A percentile compares a stretch with the other conserved stretches of the same genome.
Conservation (phyloP, 1,139 yeast species). For the Yamadazyma blattariae region DNA sequence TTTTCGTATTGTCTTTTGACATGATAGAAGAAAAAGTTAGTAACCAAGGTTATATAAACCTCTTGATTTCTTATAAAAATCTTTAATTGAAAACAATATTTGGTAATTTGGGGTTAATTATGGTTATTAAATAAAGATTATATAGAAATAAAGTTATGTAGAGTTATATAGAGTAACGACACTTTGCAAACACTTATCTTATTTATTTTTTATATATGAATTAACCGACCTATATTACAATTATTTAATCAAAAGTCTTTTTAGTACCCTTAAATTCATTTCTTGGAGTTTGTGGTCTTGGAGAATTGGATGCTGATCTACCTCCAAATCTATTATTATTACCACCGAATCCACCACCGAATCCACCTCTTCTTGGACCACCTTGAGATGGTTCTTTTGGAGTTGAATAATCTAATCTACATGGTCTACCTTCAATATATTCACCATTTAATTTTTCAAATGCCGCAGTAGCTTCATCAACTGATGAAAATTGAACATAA, state of each 20-base stretch:
- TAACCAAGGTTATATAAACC: no score
- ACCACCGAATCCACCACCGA: conserved; percentile 35
- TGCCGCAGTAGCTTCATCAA: conserved; percentile 91
- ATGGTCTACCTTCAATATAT: conserved; percentile 86
- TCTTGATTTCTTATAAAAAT: no score
- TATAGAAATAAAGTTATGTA: no score
- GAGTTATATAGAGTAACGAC: no score
- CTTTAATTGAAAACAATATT: no score
- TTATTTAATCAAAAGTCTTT: conserved; percentile 67
- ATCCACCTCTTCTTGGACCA: conserved; percentile 40
- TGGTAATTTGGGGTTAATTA: no score
- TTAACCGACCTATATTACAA: conserved; percentile 2
- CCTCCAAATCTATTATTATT: conserved; percentile 22
- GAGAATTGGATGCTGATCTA: conserved; percentile 36
- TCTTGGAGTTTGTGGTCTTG: conserved; percentile 53
- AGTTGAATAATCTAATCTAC: conserved; percentile 91
- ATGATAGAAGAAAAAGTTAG: no score
- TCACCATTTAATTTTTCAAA: conserved; percentile 85
- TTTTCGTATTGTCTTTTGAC: no score
- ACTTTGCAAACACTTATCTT: no score
- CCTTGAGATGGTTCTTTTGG: conserved; percentile 67
- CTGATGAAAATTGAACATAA: conserved; percentile 82
- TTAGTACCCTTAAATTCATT: conserved; percentile 72
- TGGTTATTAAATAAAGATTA: no score
- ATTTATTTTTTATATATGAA: conserved; percentile 1